Evolutionary conservation across 2,329 filamentous ascomycete species (phyloP), one percentile per base, ranked within the genome.

Genomic region (Nemania diffusa): DNA sequence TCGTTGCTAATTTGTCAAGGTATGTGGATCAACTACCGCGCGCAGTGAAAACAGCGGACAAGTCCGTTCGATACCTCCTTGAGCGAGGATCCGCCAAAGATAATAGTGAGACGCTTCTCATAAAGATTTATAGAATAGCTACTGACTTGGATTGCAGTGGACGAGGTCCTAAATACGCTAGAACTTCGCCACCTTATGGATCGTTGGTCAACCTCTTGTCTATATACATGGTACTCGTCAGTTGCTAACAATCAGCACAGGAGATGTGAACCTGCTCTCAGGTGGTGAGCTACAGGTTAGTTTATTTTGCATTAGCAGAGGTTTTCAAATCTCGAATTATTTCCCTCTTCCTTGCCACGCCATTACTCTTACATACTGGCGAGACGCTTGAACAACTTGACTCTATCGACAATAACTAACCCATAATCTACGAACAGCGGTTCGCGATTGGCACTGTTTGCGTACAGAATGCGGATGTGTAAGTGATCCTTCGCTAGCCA

Each of bases 1-100:
- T n/a, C 17, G 6, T 15, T 53, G 32, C 64, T 69, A 57, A 69
- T 34, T 20, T 8, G 24, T 34, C 22, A 59, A 68, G 67, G 57
- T 97, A 99, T 85, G 96, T 99, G 76, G 96, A 99, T 77, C 96
- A 98, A 83, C 95, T 99, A 72, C 96, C 96, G 69, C 93, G 91
- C 80, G 95, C 96, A 48, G 92, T 99, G 77, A 94, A 91, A 78
- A 90, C 91, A 22, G 84, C 92, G 50, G 87, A 94, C 74, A 94
- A 94, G 83, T 88, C 88, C 27, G 97, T 99, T 63, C 88, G 90
- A 73, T 85, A 85, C 67, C 87, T 98, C 71, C 90, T 99, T 72
- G 88, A 93, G 78, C 87, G 89, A 74, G 91, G 93, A 72, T 84
- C 88, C 67, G 88, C 93, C 70, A 88, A 97, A 80, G 89, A 88